Conservation (phyloP, 371 early-diverging fungal species). For the Rhizopus delemar region DNA sequence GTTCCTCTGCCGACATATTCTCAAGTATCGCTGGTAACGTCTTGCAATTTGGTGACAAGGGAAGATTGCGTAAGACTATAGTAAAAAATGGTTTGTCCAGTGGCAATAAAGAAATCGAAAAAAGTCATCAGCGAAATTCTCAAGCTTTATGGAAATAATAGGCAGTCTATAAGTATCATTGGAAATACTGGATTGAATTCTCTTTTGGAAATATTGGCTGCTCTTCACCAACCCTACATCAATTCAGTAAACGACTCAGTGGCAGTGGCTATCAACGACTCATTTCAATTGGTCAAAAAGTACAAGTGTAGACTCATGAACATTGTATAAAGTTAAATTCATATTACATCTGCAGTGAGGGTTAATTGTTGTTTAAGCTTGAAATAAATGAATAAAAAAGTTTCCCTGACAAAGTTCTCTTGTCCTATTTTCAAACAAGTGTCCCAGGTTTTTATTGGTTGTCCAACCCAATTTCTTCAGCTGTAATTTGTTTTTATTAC, state of each 20-base stretch:
- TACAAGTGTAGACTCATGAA: too few species aligned
- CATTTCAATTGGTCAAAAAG: too few species aligned
- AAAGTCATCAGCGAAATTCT: not conserved
- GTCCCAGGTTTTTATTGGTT: too few species aligned
- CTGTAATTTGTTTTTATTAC: too few species aligned
- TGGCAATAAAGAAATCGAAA: constrained; percentile 1
- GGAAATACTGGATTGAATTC: not conserved
- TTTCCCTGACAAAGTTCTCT: too few species aligned
- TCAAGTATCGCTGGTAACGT: constrained; percentile 6
- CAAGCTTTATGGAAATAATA: constrained; percentile 2
- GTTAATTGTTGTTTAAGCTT: too few species aligned
- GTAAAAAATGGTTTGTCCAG: not conserved
- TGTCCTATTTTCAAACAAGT: too few species aligned
- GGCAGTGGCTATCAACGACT: not conserved
- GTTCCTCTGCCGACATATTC: constrained; percentile 6
- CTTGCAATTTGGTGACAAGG: not conserved
- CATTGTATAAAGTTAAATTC: too few species aligned
- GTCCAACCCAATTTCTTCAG: too few species aligned
- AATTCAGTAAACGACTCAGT: constrained; percentile 4
- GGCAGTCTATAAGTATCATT: not conserved
- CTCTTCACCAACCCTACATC: not conserved
- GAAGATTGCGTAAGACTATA: not conserved
- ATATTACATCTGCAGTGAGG: too few species aligned
- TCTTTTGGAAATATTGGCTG: not conserved
- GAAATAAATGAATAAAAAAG: too few species aligned